phyloP scores from a whole-genome alignment of 2,329 filamentous ascomycete species.

The Podosphaera xanthii region DNA sequence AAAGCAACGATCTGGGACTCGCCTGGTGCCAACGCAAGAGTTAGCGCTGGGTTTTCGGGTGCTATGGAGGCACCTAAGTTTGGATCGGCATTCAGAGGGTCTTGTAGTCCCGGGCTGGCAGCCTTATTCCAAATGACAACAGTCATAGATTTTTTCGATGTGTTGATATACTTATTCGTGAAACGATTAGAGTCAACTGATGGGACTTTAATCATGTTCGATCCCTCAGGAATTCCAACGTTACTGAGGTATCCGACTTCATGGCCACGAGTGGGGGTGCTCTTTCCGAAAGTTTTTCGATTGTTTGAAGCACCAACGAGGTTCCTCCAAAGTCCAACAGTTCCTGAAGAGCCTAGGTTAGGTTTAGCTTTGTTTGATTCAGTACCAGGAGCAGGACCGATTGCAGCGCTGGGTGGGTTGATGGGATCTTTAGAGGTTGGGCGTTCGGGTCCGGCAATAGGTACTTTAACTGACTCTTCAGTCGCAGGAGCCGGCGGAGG shows the following conservation, averaged over 20 bases:
- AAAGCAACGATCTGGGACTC: conserved; percentile 11
- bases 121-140: conserved; percentile 15
- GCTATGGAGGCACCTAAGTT: conserved; percentile 6
- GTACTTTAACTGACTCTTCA: neutral
- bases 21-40: conserved; percentile 9
- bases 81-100: neutral
- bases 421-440: neutral
- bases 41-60: conserved; percentile 11
- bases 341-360: neutral
- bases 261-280: neutral
- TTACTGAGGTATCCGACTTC: conserved; percentile 10
- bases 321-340: conserved; percentile 2
- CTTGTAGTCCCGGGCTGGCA: conserved; percentile 2
- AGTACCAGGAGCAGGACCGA: neutral
- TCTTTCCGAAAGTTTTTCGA: conserved; percentile 1
- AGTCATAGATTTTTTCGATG: conserved; percentile 6
- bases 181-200: conserved; percentile 7
- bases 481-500: neutral
- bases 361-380: neutral
- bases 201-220: conserved; percentile 13
- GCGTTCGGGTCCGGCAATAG: conserved; percentile 1
- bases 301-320: conserved; percentile 11
- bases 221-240: conserved; percentile 11
- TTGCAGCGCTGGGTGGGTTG: neutral
- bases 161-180: conserved; percentile 13